Evolutionary conservation across 176 grass and related monocot genomes (phyloP).

Genomic region (Thalia dealbata): DNA sequence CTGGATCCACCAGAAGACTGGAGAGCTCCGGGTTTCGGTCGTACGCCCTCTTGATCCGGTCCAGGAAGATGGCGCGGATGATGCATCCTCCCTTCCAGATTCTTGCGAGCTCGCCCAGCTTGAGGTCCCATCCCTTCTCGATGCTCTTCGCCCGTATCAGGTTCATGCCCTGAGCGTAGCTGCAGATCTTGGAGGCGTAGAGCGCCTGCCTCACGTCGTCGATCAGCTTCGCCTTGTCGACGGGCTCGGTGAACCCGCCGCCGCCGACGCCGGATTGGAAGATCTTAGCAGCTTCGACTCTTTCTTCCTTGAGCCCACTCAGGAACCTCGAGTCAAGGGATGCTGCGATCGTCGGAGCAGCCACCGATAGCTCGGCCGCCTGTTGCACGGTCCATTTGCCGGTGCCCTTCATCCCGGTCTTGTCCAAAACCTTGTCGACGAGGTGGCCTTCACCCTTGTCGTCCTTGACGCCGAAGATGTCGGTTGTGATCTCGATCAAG

Average conservation of each 20-base stretch:
- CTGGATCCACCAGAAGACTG: constrained; percentile 3
- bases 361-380: constrained; percentile 12
- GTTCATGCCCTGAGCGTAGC: constrained; percentile 18
- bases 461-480: constrained; percentile 14
- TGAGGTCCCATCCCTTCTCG: constrained; percentile 15
- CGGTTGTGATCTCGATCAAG: constrained; percentile 15
- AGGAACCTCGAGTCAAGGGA: constrained; percentile 13
- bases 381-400: constrained; percentile 17
- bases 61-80: constrained; percentile 17
- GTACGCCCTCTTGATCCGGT: constrained; percentile 10
- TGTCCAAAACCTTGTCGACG: constrained; percentile 14
- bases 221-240: constrained; percentile 2
- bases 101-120: constrained; percentile 15
- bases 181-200: constrained; percentile 14
- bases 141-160: constrained; percentile 13
- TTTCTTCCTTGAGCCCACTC: constrained; percentile 13
- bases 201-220: constrained; percentile 13
- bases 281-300: constrained; percentile 10
- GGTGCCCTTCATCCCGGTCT: constrained; percentile 14
- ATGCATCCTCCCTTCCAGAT: constrained; percentile 15
- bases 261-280: constrained; percentile 29
- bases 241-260: constrained; percentile 17
- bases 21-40: constrained; percentile 6
- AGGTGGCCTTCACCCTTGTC: constrained; percentile 11
- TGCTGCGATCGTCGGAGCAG: constrained; percentile 14